Conservation (phyloP, 1,284 basidiomycete species). For the Cystobasidium sp. region DNA sequence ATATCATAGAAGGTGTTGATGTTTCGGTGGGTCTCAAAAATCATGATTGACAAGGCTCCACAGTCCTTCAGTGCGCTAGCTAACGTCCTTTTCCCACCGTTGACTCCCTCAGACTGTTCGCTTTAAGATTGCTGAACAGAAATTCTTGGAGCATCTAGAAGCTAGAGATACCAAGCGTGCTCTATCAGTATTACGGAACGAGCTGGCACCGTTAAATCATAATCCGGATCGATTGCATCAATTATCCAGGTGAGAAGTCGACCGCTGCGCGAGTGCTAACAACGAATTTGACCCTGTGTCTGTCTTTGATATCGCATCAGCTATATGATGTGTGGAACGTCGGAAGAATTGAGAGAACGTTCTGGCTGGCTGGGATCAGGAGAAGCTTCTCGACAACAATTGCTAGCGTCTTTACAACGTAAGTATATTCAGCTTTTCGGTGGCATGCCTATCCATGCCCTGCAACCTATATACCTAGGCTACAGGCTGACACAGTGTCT, state of each 20-base stretch:
- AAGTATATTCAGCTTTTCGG: slow-evolving; percentile 52
- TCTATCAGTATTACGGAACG: slow-evolving; percentile 80
- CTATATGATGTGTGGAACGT: slow-evolving; percentile 84
- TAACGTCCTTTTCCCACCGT: not conserved
- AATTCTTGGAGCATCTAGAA: slow-evolving; percentile 94
- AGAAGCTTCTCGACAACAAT: slow-evolving; percentile 73
- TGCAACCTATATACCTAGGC: not conserved
- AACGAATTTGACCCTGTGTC: not conserved
- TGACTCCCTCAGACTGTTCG: slow-evolving; percentile 67
- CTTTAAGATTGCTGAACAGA: slow-evolving; percentile 90
- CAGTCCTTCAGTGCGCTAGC: not conserved
- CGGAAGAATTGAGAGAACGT: slow-evolving; percentile 77
- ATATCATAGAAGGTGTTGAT: slow-evolving; percentile 47
- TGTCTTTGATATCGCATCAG: slow-evolving; percentile 59
- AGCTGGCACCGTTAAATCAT: slow-evolving; percentile 77
- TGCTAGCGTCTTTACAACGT: slow-evolving; percentile 85
- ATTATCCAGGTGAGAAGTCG: slow-evolving; percentile 71
- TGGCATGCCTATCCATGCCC: not conserved
- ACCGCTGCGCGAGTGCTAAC: slow-evolving; percentile 9
- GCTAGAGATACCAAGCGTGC: slow-evolving; percentile 78
- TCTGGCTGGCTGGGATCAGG: slow-evolving; percentile 88
- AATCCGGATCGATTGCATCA: slow-evolving; percentile 78
- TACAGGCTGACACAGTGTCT: not conserved
- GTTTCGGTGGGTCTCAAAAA: slow-evolving; percentile 11
- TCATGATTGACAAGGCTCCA: not conserved